Conservation (phyloP, 2,329 filamentous ascomycete genomes). For the Beauveria pseudobassiana region DNA sequence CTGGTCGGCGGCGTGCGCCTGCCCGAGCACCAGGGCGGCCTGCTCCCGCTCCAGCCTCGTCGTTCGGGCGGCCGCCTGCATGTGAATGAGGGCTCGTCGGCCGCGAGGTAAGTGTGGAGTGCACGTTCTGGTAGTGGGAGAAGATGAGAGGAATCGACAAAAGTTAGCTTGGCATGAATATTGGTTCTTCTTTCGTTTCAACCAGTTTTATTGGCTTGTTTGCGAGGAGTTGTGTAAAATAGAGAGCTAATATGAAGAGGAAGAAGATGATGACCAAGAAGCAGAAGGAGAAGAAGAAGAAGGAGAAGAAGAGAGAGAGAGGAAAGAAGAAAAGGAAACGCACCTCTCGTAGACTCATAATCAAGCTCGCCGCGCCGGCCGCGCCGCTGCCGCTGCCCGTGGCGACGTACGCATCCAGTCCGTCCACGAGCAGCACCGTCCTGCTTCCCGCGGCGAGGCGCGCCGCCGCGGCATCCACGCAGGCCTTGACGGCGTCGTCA, state of each 20-base stretch:
- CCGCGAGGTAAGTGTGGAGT: slow-evolving; percentile 63
- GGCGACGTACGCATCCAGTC: slow-evolving; percentile 58
- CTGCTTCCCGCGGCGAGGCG: slow-evolving; percentile 11
- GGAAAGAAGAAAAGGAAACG: slow-evolving; percentile 20
- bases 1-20: slow-evolving; percentile 68
- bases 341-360: slow-evolving; percentile 58
- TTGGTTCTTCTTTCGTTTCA: no score
- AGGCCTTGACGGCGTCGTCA: slow-evolving; percentile 28
- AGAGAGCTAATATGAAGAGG: no score
- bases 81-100: slow-evolving; percentile 58
- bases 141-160: no score
- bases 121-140: slow-evolving; percentile 39
- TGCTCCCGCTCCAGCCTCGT: slow-evolving; percentile 65
- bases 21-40: slow-evolving; percentile 60
- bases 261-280: not conserved
- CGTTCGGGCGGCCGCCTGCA: slow-evolving; percentile 40
- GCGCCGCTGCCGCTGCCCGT: slow-evolving; percentile 36
- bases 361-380: slow-evolving; percentile 43
- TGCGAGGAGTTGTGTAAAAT: no score
- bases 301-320: not conserved
- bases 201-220: no score
- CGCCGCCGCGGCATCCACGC: slow-evolving; percentile 32
- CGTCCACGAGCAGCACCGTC: slow-evolving; percentile 58
- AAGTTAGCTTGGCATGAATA: no score
- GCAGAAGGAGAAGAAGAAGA: not conserved